A percentile compares a stretch with the other conserved stretches of the same genome.
Conservation (phyloP, 2,329 filamentous ascomycete species). For the Zalaria obscura region DNA sequence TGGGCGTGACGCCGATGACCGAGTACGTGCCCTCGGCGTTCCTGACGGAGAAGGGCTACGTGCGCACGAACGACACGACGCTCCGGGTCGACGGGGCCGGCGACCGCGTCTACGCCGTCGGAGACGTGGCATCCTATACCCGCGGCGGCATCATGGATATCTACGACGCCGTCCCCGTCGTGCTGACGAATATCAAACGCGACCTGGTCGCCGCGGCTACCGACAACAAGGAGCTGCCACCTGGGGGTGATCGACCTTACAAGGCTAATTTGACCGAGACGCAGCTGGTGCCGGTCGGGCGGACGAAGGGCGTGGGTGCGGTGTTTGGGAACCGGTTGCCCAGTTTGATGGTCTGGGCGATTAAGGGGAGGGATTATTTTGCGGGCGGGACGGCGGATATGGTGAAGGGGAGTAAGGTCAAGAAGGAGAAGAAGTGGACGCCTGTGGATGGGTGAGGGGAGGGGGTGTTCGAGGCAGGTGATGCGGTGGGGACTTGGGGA, state of each 20-base stretch:
- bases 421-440: slow-evolving; percentile 9
- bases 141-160: slow-evolving; percentile 29
- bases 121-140: slow-evolving; percentile 31
- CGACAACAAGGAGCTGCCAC: slow-evolving; percentile 9
- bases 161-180: slow-evolving; percentile 22
- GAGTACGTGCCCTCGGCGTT: slow-evolving; percentile 34
- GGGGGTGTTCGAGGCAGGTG: too few relatives aligned
- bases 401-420: slow-evolving; percentile 11
- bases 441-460: slow-evolving; percentile 1
- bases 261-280: slow-evolving; percentile 18
- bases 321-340: slow-evolving; percentile 23
- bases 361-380: slow-evolving; percentile 24
- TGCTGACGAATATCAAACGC: slow-evolving; percentile 30
- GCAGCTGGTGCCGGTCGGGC: slow-evolving; percentile 25
- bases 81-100: slow-evolving; percentile 31
- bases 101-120: slow-evolving; percentile 32
- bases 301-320: slow-evolving; percentile 22
- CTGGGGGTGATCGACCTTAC: slow-evolving; percentile 16
- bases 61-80: slow-evolving; percentile 31
- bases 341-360: slow-evolving; percentile 20
- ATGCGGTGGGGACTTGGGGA: too few relatives aligned
- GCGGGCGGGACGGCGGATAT: slow-evolving; percentile 11
- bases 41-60: slow-evolving; percentile 31
- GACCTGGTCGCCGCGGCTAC: slow-evolving; percentile 25
- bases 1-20: slow-evolving; percentile 38